Evolutionary conservation across 1,139 yeast species (phyloP).

Genomic region (Protomyces lactucae-debilis): DNA sequence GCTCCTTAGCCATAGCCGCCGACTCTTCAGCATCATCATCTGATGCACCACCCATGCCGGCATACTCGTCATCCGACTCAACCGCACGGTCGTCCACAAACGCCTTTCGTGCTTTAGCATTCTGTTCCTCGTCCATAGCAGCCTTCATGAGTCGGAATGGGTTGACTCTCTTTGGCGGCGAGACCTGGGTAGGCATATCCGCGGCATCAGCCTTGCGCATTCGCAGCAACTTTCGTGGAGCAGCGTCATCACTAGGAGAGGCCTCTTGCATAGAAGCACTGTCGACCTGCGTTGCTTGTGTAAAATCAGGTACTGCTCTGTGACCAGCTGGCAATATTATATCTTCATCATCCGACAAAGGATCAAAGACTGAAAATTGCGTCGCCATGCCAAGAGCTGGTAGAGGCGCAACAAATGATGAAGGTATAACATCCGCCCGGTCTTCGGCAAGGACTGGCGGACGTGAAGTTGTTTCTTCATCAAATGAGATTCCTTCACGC

Average conservation of each 20-base stretch:
- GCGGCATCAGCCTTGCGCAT: conserved; percentile 3
- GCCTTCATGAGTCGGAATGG: conserved; percentile 10
- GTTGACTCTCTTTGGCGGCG: neutral
- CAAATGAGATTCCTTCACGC: neutral
- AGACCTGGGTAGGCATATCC: neutral
- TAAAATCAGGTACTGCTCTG: neutral
- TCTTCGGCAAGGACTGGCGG: neutral
- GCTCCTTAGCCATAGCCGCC: conserved; percentile 41
- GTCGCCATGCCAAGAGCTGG: neutral
- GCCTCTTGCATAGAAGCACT: neutral
- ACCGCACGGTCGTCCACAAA: conserved; percentile 82
- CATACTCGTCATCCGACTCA: conserved; percentile 96
- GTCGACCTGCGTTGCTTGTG: conserved; percentile 23
- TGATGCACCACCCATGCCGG: conserved; percentile 79
- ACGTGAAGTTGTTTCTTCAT: neutral
- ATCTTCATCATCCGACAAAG: conserved; percentile 25
- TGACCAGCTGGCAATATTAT: neutral
- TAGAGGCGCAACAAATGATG: neutral
- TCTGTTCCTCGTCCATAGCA: conserved; percentile 38
- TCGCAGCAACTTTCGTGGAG: neutral
- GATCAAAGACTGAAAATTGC: conserved; percentile 28
- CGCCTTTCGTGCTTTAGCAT: conserved; percentile 51
- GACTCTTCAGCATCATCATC: conserved; percentile 79
- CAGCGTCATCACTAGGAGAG: neutral
- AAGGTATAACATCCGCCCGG: neutral